phyloP scores from a whole-genome alignment of 2,329 filamentous ascomycete species.

The Cryphonectria naterciae region DNA sequence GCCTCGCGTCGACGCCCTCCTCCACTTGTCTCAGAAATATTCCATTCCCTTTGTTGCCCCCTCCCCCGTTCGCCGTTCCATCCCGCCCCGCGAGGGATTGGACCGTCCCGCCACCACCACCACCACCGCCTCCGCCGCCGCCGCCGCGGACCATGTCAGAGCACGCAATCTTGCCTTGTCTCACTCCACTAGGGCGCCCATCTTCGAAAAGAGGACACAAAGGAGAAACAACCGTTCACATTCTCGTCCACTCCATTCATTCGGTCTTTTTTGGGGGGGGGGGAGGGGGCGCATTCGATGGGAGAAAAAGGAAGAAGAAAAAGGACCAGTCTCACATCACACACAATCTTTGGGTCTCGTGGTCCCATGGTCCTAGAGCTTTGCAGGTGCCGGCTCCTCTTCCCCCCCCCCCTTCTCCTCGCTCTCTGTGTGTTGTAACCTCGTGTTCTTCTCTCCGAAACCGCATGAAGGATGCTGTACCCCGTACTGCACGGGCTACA shows the following conservation, averaged over 20 bases:
- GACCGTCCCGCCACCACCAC: neutral
- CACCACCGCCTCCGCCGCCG: too few relatives aligned
- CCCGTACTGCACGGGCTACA: neutral
- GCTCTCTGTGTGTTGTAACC: slow-evolving; percentile 8
- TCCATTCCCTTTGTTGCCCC: neutral
- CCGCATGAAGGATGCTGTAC: slow-evolving; percentile 1
- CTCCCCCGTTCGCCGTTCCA: neutral
- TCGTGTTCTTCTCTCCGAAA: neutral
- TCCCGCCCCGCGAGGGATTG: neutral
- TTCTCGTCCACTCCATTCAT: too few relatives aligned
- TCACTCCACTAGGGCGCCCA: neutral
- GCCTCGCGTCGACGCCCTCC: neutral
- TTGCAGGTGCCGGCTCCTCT: neutral
- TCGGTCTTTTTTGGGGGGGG: too few relatives aligned
- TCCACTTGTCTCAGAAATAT: neutral
- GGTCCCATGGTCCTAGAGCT: neutral
- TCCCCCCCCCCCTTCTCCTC: neutral
- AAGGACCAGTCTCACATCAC: neutral
- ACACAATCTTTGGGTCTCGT: neutral
- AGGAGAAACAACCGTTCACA: neutral
- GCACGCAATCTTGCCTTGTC: neutral
- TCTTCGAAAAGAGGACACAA: neutral
- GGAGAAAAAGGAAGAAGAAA: neutral
- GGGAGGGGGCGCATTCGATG: neutral
- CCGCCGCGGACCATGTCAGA: neutral